phyloP scores from a whole-genome alignment of 768 basidiomycete species.

The Amanita brunnescens region DNA sequence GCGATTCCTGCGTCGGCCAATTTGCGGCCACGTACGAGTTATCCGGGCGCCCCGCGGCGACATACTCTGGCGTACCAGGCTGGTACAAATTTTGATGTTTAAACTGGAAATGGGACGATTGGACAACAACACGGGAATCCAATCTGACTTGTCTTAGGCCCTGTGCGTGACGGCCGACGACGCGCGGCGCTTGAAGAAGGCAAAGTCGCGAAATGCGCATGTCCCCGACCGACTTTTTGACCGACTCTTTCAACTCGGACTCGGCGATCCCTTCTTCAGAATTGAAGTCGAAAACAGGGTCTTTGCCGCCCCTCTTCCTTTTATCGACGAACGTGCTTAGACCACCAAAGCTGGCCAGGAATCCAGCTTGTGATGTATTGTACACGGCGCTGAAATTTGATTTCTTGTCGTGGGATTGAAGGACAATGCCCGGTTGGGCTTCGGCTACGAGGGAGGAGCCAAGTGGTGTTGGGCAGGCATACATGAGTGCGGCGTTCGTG shows the following conservation, averaged over 20 bases:
- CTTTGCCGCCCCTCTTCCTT: conserved; percentile 9
- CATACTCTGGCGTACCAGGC: conserved; percentile 45
- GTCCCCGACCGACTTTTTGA: conserved; percentile 17
- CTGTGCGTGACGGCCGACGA: conserved; percentile 33
- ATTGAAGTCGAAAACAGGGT: conserved; percentile 20
- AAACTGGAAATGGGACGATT: conserved; percentile 17
- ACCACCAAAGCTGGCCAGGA: conserved; percentile 37
- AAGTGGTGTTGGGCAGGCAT: conserved; percentile 43
- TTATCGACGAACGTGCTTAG: conserved; percentile 21
- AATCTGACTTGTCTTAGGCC: conserved; percentile 30
- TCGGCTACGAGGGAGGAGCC: conserved; percentile 44
- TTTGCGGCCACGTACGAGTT: background rate
- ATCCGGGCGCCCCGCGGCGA: conserved; percentile 11
- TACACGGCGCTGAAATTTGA: background rate
- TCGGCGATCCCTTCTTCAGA: conserved; percentile 22
- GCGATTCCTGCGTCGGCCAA: no score
- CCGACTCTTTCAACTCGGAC: conserved; percentile 7
- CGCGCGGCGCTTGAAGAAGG: conserved; percentile 30
- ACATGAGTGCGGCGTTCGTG: conserved; percentile 50
- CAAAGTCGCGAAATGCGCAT: conserved; percentile 21
- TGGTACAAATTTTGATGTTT: conserved; percentile 22
- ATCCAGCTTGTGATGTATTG: conserved; percentile 4
- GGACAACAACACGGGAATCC: conserved; percentile 20
- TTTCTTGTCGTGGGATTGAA: conserved; percentile 15
- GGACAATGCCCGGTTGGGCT: conserved; percentile 51